Conservation (phyloP, 148 eudicot genomes). For the Nyssa sinensis region DNA sequence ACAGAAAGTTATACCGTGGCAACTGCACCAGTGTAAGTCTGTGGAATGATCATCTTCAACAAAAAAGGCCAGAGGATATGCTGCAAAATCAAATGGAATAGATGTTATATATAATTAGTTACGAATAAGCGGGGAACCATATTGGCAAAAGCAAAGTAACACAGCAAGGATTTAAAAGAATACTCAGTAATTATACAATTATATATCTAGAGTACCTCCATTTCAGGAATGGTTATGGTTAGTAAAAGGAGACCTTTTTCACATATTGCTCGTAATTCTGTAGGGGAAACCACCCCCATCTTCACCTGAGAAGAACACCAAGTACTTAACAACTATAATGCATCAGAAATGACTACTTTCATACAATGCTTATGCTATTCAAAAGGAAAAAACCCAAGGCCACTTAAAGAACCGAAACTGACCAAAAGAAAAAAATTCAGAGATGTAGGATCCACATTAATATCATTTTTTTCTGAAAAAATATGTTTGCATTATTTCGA, state of each 20-base stretch:
- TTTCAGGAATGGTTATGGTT: slow-evolving; percentile 92
- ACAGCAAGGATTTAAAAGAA: neutral
- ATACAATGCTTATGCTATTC: neutral
- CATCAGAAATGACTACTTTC: neutral
- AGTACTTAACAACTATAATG: slow-evolving; percentile 7
- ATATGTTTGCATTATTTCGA: too few species aligned
- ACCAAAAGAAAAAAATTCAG: neutral
- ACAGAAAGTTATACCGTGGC: slow-evolving; percentile 59
- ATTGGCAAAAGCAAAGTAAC: too few species aligned
- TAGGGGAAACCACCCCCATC: slow-evolving; percentile 47
- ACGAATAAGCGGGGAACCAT: neutral
- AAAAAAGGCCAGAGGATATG: slow-evolving; percentile 95
- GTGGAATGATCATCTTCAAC: slow-evolving; percentile 91
- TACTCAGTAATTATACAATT: neutral
- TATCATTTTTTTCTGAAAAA: too few species aligned
- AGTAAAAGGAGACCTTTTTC: slow-evolving; percentile 89
- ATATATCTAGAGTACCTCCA: slow-evolving; percentile 63
- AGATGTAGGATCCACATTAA: neutral
- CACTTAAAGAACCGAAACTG: neutral
- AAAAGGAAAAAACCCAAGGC: neutral
- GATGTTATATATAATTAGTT: neutral
- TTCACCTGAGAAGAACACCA: slow-evolving; percentile 46
- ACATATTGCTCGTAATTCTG: slow-evolving; percentile 71
- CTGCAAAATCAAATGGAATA: slow-evolving; percentile 45
- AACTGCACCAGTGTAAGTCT: slow-evolving; percentile 73